Base-by-base conservation (phyloP, 176 grass and related monocot species). In the Saccharum spontaneum region DNA sequence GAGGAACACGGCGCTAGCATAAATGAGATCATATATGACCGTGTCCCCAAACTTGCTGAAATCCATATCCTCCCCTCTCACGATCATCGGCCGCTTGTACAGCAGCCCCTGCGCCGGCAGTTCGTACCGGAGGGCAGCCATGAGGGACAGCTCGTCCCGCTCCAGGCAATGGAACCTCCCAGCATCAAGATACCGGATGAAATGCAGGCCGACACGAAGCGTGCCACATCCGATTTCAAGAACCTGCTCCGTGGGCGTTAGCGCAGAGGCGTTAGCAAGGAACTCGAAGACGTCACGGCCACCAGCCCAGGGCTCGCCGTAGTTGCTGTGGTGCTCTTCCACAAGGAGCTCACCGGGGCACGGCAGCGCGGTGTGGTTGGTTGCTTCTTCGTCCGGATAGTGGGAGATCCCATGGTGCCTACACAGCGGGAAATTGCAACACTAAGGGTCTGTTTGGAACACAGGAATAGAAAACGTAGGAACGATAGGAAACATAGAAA, bases 321-420 rank as follows among this genome's bases (percentile, higher is more conserved):
- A 98, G 66, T 98, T 98, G 50, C 96, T 98, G 77, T 98, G 96
- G 85, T 98, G 96, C 87, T 98, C 96, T 75, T 98, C 96, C 8
- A 98, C 96, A 10, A 98, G 89, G 40, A 98, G 89, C 71, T 95
- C 93, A 1, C 91, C 89, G 0, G 96, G 91, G 67, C 91, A 95
- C 10, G 89, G 92, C 46, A 98, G 52, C 89, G 93, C 12, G 86
- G 95, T 40, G 94, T 94, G 96, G 67, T 94, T 95, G 22, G 74
- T 71, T 24, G 71, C 80, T 33, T 90, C 87, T 55, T 76, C 79
- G 5, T 76, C 89, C 0, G 87, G 84, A 18, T 98, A 95, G 86
- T 95, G 93, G 31, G 95, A 94, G 85, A 95, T 95, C 74, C 95
- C 93, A 43, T 98, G 91, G 80, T 89, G 92, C 81, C 95, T 98